Evolutionary conservation across 2,329 filamentous ascomycete species (phyloP), one percentile per base, ranked within the genome.

Genomic region (Colletotrichum tamarilloi): DNA sequence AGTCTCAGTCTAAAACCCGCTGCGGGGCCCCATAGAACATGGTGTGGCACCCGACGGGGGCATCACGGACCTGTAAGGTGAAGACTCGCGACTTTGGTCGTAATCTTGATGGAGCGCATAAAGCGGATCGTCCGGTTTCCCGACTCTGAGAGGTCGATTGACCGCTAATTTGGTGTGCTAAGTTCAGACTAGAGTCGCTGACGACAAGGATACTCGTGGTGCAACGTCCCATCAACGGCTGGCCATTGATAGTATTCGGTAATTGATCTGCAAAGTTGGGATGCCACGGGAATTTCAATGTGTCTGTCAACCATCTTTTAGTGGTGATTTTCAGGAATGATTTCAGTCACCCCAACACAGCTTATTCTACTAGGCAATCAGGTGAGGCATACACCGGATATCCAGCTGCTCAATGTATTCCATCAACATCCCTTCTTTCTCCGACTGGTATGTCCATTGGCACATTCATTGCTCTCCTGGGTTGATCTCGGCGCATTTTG

Each of bases 41-140:
- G 62, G 62, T 65, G 49, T 26, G 62, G 62, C 30, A 53, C 28
- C 62, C 28, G 32, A 42, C 52, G 22, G n/a, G 14, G 42, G 42
- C 42, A 49, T 49, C 42, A 19, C 42, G 42, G 42, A n/a, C 42
- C 30, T 60, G 57, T 60, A 60, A 60, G 57, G 7, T 38, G 30
- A 42, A n/a, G 32, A 59, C 60, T 35, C 55, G 30, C 46, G 32
- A 42, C 62, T 24, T 55, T 8, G 62, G 62, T 35, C 38, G 62
- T 65, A 55, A 22, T 35, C 30, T 55, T 56, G 62, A 55, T 56
- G 62, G 62, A 55, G 62, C 46, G 53, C 19, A 30, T 55, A 38
- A 65, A 65, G 62, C 49, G 49, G 62, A 60, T n/a, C 57, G 46
- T 30, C 28, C 26, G 55, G 22, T 28, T 57, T 30, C 55, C 26